These are phyloP conservation scores for Pichia sp. DNA, from an alignment of 1,139 yeast species.

Conservation along the genomic window DNA sequence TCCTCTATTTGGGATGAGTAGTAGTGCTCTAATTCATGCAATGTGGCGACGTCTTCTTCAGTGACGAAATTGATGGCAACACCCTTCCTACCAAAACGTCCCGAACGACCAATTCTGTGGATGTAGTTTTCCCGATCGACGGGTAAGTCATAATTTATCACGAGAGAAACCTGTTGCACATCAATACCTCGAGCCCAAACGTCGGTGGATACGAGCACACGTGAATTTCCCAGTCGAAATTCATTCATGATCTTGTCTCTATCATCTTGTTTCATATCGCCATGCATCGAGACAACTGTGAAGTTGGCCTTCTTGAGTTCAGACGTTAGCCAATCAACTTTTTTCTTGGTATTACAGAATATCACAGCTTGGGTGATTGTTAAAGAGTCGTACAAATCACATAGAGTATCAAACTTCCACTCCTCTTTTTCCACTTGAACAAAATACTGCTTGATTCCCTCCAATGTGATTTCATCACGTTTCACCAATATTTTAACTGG, in stretches of 20 bases:
- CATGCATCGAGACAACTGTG: conserved; percentile 92
- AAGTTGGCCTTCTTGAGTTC: conserved; percentile 77
- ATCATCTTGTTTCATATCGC: conserved; percentile 94
- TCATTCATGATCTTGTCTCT: conserved; percentile 88
- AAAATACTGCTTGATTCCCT: conserved; percentile 85
- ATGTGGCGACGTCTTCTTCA: conserved; percentile 53
- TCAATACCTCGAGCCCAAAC: conserved; percentile 98
- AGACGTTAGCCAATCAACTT: conserved; percentile 87
- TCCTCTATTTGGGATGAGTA: conserved; percentile 77
- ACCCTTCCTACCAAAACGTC: conserved; percentile 95
- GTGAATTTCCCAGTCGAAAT: conserved; percentile 67
- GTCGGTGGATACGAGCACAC: conserved; percentile 91
- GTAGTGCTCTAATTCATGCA: conserved; percentile 70
- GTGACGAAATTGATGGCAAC: conserved; percentile 88
- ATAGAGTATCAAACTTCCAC: conserved; percentile 92
- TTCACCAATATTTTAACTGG: conserved; percentile 89
- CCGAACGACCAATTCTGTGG: conserved; percentile 97
- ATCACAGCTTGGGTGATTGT: conserved; percentile 95
- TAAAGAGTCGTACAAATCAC: conserved; percentile 90
- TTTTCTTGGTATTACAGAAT: conserved; percentile 87
- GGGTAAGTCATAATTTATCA: conserved; percentile 89
- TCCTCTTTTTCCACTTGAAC: conserved; percentile 87
- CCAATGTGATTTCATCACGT: conserved; percentile 81
- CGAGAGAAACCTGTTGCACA: conserved; percentile 95
- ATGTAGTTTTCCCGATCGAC: conserved; percentile 81